Evolutionary conservation across 768 basidiomycete genomes (phyloP), one percentile per base, ranked within the genome.

Genomic region (Trametes meyenii): DNA sequence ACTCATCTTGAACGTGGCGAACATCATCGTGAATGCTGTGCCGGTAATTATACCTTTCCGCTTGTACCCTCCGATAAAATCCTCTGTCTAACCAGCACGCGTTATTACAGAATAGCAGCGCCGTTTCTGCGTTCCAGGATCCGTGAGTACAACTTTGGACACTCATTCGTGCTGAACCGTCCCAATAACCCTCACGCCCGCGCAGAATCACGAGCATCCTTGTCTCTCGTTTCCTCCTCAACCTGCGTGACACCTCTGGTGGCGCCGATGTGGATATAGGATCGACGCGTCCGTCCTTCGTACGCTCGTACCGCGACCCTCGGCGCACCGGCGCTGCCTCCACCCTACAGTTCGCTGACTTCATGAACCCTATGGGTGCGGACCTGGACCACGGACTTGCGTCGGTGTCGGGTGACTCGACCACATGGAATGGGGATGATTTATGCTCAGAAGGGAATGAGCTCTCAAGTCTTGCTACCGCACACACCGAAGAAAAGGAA

Each of bases 171-270:
- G 24, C 24, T 12, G 13, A 44, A 24, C 0, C 0, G 39, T 26
- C n/a, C 5, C 29, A 21, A 19, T 52, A 10, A 40, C 10, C 14
- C 14, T 14, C 1, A 38, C 11, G 11, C 16, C 3, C 5, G 3
- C 7, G 8, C 12, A 61, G 60, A n/a, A 55, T 61, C 46, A 61
- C 60, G 29, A 54, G 60, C 38, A 55, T 61, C 26, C 60, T 61
- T 14, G 52, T 61, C 14, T 61, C 60, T 16, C 60, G 60, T 5
- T 61, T 61, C 46, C 43, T 61, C 19, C 60, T 61, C 60, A 61
- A 61, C 40, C 60, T 61, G 5, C 60, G 60, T 10, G 60, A 55
- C 39, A 40, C 39, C 33, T 17, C 35, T 11, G 26, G 23, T 19
- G 19, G 24, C 45, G 13, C 21, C 29, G 46, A 39, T 17, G 40